Conservation (phyloP, 805 yeast species). For the Lachancea mirantina region DNA sequence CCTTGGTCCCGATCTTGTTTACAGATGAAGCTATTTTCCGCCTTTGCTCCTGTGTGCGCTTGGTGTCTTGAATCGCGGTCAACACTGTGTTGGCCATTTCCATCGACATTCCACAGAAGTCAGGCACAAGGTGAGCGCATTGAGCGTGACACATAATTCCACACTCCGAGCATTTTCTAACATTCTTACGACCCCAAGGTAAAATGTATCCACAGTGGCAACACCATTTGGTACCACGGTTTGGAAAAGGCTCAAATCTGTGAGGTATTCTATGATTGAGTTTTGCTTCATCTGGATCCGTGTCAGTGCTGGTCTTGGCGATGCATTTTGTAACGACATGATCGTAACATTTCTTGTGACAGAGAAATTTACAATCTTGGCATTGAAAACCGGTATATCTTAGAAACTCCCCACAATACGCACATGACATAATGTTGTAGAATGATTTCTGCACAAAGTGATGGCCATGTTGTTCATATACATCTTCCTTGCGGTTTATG, state of each 20-base stretch:
- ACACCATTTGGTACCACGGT: conserved; percentile 98
- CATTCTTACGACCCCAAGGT: conserved; percentile 92
- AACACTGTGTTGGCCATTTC: conserved; percentile 89
- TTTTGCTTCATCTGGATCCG: conserved; percentile 66
- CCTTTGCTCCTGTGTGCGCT: conserved; percentile 31
- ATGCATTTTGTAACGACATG: conserved; percentile 80
- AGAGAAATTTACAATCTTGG: conserved; percentile 73
- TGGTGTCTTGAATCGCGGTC: conserved; percentile 72
- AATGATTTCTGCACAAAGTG: conserved; percentile 93
- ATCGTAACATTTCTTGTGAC: conserved; percentile 75
- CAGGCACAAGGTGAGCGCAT: conserved; percentile 93
- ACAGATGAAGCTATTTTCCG: too few relatives aligned
- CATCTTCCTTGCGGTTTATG: conserved; percentile 80
- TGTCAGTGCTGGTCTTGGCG: conserved; percentile 63
- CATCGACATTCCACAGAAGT: conserved; percentile 98
- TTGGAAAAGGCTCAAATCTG: conserved; percentile 84
- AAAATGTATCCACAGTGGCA: conserved; percentile 96
- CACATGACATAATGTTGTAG: conserved; percentile 95
- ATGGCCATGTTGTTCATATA: conserved; percentile 94
- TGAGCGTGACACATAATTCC: conserved; percentile 90
- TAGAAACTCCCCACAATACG: conserved; percentile 91
- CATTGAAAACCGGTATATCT: conserved; percentile 83
- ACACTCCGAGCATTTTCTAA: conserved; percentile 88
- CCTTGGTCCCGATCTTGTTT: too few relatives aligned
- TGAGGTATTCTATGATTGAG: conserved; percentile 96